Evolutionary conservation across 306 rosid species (phyloP).

Genomic region (Casuarina equisetifolia): DNA sequence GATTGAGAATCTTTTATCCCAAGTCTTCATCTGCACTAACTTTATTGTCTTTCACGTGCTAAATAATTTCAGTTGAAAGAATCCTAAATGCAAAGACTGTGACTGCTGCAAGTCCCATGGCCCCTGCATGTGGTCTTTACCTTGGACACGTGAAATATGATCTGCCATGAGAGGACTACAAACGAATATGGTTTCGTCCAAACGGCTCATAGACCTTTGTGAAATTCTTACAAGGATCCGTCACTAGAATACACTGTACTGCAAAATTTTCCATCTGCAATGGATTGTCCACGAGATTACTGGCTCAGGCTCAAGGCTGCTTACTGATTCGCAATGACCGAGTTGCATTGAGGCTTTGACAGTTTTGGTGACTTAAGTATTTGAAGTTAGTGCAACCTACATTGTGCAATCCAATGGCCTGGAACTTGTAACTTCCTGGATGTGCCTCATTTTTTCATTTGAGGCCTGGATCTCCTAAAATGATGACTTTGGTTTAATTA

Average conservation of each 20-base stretch:
- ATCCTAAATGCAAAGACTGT: constrained; percentile 72
- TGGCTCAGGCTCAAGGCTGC: not conserved
- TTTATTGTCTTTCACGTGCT: constrained; percentile 1
- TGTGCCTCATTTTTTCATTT: no score
- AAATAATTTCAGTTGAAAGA: constrained; percentile 67
- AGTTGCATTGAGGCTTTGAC: not conserved
- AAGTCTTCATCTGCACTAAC: constrained; percentile 14
- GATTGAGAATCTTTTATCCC: no score
- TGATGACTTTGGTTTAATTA: no score
- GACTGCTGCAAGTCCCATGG: constrained; percentile 88
- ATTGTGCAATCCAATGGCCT: not conserved
- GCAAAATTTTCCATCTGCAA: not conserved
- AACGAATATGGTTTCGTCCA: not conserved
- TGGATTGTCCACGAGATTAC: not conserved
- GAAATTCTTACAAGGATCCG: not conserved
- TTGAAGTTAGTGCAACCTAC: not conserved
- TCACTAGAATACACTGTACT: not conserved
- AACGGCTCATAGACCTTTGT: constrained; percentile 2
- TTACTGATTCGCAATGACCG: not conserved
- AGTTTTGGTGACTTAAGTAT: not conserved
- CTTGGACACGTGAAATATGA: no score
- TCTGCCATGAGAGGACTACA: no score
- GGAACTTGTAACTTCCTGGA: no score
- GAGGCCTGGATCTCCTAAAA: no score
- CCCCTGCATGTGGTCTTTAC: constrained; percentile 75